These are phyloP conservation scores for Cryptosporidium ubiquitum DNA, from an alignment of 169 alveolate genomes.

Conservation along the genomic window DNA sequence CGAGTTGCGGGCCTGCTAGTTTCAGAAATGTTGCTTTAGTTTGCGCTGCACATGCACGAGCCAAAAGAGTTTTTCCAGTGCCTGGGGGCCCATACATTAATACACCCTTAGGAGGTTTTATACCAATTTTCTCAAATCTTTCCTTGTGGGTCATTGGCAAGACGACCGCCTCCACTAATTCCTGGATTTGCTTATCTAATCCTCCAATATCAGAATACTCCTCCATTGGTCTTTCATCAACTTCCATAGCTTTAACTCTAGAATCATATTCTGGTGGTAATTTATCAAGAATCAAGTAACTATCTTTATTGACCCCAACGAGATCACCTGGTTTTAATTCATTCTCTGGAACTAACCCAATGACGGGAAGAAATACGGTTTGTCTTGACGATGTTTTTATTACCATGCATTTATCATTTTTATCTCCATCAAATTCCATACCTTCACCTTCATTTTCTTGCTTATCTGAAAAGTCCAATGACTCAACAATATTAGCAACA, in stretches of 20 bases:
- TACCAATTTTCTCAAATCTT: conserved; percentile 98
- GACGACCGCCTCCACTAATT: conserved; percentile 92
- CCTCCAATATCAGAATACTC: conserved; percentile 99
- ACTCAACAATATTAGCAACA: conserved; percentile 98
- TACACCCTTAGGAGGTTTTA: conserved; percentile 95
- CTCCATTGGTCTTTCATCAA: conserved; percentile 98
- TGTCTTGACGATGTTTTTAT: conserved; percentile 94
- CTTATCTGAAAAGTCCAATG: conserved; percentile 79
- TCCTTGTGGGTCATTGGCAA: conserved; percentile 99
- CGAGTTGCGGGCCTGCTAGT: conserved; percentile 98
- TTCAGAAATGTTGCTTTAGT: conserved; percentile 99
- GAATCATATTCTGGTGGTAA: conserved; percentile 99
- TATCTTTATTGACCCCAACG: conserved; percentile 99
- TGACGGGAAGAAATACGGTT: conserved; percentile 98
- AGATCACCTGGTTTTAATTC: conserved; percentile 92
- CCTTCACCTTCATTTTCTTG: conserved; percentile 81
- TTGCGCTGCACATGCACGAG: conserved; percentile 96
- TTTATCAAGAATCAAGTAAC: conserved; percentile 97
- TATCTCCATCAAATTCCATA: conserved; percentile 75
- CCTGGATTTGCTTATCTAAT: conserved; percentile 96
- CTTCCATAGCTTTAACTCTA: conserved; percentile 98
- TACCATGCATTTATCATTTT: conserved; percentile 88
- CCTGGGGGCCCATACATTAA: conserved; percentile 95
- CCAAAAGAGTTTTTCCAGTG: conserved; percentile 93
- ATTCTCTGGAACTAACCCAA: conserved; percentile 93